phyloP scores from a whole-genome alignment of 306 rosid genomes.

The Sechiopsis laciniata region DNA sequence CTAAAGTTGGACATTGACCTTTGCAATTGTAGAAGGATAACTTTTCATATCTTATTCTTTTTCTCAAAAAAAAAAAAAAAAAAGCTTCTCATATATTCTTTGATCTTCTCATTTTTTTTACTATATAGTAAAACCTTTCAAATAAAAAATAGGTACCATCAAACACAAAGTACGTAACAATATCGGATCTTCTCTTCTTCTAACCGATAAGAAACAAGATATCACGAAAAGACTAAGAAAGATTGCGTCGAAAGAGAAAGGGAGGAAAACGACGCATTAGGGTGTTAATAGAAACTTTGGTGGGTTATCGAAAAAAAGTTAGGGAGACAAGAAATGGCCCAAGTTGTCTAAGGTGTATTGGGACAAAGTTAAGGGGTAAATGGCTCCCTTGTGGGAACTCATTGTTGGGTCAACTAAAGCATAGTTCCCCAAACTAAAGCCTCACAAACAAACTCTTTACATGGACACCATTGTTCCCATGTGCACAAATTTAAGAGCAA shows the following conservation, averaged over 20 bases:
- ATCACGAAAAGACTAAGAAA: too few species aligned
- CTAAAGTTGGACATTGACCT: slow-evolving; percentile 25
- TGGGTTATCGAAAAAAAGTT: not conserved
- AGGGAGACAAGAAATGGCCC: slow-evolving; percentile 55
- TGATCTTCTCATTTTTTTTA: slow-evolving; percentile 20
- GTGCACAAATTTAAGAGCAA: slow-evolving; percentile 90
- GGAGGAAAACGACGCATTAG: not conserved
- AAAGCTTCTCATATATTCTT: too few species aligned
- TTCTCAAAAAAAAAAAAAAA: too few species aligned
- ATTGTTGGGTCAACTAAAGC: slow-evolving; percentile 82
- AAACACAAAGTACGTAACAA: too few species aligned
- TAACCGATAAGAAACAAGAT: not conserved
- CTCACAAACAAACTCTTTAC: slow-evolving; percentile 47
- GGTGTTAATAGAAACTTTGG: not conserved
- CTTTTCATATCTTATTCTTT: slow-evolving; percentile 23
- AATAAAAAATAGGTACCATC: not conserved
- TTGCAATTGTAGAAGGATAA: slow-evolving; percentile 15
- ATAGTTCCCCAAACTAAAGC: slow-evolving; percentile 77
- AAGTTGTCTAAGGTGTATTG: slow-evolving; percentile 59
- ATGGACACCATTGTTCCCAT: slow-evolving; percentile 95
- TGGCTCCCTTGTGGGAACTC: slow-evolving; percentile 56
- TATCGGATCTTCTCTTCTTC: not conserved
- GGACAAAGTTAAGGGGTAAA: slow-evolving; percentile 63
- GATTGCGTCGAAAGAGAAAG: too few species aligned
- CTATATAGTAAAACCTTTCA: not conserved